These are phyloP conservation scores for Mimosa bimucronata DNA, from an alignment of 306 rosid genomes.

Conservation along the genomic window DNA sequence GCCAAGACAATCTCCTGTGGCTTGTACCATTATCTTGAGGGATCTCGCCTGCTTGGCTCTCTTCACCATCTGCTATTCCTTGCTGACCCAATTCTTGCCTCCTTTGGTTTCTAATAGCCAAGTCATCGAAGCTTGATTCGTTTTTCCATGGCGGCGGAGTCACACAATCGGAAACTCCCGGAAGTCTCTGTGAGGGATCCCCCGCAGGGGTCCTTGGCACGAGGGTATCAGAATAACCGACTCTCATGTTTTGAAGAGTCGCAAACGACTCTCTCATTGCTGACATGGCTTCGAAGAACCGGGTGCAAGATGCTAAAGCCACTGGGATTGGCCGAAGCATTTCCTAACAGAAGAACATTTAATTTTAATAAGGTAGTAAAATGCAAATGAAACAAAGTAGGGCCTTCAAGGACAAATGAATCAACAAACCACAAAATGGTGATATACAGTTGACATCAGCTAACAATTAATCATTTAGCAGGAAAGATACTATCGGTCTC, in stretches of 20 bases:
- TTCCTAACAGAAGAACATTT: conserved; percentile 51
- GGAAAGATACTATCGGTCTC: neutral
- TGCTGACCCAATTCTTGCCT: conserved; percentile 49
- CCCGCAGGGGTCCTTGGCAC: conserved; percentile 59
- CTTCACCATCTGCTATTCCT: conserved; percentile 43
- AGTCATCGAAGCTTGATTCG: conserved; percentile 65
- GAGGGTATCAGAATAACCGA: conserved; percentile 57
- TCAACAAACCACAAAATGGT: neutral
- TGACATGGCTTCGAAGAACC: conserved; percentile 96
- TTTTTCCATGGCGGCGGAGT: conserved; percentile 79
- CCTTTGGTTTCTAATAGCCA: conserved; percentile 55
- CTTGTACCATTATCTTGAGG: conserved; percentile 43
- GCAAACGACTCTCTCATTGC: conserved; percentile 97
- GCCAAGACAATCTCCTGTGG: conserved; percentile 60
- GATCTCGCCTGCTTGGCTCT: conserved; percentile 29
- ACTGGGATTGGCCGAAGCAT: conserved; percentile 98
- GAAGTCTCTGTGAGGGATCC: conserved; percentile 59
- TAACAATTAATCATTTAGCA: neutral
- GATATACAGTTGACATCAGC: neutral
- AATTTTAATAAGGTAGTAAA: neutral
- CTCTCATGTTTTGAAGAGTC: conserved; percentile 83
- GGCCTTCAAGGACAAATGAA: neutral
- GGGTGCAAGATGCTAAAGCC: conserved; percentile 92
- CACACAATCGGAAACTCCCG: conserved; percentile 56
- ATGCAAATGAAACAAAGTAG: neutral